Evolutionary conservation across 805 yeast species (phyloP), one percentile per base, ranked within the genome.

Genomic region (Metschnikowia lunata): DNA sequence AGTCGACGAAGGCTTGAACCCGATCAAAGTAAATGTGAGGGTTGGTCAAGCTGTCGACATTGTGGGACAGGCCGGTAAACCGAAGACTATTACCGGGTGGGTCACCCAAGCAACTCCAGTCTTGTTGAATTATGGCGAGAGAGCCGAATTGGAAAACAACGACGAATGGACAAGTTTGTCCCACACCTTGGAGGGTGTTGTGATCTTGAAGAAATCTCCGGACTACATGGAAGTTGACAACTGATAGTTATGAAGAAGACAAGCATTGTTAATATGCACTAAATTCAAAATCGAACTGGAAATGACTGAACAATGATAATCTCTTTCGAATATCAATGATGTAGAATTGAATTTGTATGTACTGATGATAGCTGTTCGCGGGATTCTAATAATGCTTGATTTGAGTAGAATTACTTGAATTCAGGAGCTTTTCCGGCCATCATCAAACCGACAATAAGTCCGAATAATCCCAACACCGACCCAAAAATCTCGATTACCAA

Each of bases 21-120:
- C 97, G 31, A 70, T 93, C 50, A 91, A 91, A 72, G 98, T 93
- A 8, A 91, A 88, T 54, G 99, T 93, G 8, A 80, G 99, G 61
- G 98, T 93, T 28, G 99, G 99, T 50, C 97, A 91, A 69, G 98
- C 99, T 7, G 98, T 93, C 27, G 99, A 93, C 63, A 88, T 90
- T 33, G 98, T 93, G 50, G 99, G 99, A 30, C 98, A 91, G 66
- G 99, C 98, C 0, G 99, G 99, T 71, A 88, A 88, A 57, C 99
- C 99, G 39, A 93, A 93, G 74, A 90, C 97, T 10, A 93, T 93
- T 38, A 93, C 99, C 4, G 99, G 99, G 31, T 93, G 99, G 99
- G 98, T 93, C 15, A 93, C 99, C 1, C 99, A 93, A 60, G 86
- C 93, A 6, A 93, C 99, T 0, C 99, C 99, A 0, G 99, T 93